A percentile compares a stretch with the other conserved stretches of the same genome.
Evolutionary conservation across 306 rosid species (phyloP).

Genomic region (Trichosanthes cucumerina): DNA sequence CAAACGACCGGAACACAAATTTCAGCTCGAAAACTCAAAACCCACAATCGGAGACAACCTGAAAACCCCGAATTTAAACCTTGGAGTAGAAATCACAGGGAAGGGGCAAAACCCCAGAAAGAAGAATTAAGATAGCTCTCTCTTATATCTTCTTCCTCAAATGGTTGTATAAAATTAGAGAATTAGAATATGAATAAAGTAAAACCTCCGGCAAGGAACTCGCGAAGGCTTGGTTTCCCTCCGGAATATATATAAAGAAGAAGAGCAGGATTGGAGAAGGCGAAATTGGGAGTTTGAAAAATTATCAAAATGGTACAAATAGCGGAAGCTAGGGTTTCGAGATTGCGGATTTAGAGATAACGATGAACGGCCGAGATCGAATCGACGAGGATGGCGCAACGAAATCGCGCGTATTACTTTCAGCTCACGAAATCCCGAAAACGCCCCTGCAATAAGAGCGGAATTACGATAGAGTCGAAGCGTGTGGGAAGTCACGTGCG

Average conservation of each 20-base stretch:
- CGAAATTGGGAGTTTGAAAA: constrained; percentile 23
- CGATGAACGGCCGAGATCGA: constrained; percentile 42
- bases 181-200: not conserved
- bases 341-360: constrained; percentile 17
- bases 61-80: not conserved
- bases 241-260: not conserved
- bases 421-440: not conserved
- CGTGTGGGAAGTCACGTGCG: not conserved
- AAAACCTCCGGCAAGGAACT: not conserved
- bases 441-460: not conserved
- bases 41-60: not conserved
- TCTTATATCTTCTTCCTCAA: not conserved
- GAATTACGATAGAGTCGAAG: not conserved
- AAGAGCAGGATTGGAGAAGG: not conserved
- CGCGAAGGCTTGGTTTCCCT: not conserved
- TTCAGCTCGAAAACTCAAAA: not conserved
- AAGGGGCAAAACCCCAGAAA: not conserved
- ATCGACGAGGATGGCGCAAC: constrained; percentile 16
- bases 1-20: not conserved
- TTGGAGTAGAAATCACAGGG: not conserved
- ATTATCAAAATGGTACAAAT: not conserved
- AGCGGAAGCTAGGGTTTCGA: constrained; percentile 56
- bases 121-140: not conserved
- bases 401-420: constrained; percentile 38
- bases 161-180: not conserved